Percentiles rank a stretch among this genome's conserved stretches.
Evolutionary conservation across 345 rosid genomes (phyloP).

Genomic region (Stellera chamaejasme): DNA sequence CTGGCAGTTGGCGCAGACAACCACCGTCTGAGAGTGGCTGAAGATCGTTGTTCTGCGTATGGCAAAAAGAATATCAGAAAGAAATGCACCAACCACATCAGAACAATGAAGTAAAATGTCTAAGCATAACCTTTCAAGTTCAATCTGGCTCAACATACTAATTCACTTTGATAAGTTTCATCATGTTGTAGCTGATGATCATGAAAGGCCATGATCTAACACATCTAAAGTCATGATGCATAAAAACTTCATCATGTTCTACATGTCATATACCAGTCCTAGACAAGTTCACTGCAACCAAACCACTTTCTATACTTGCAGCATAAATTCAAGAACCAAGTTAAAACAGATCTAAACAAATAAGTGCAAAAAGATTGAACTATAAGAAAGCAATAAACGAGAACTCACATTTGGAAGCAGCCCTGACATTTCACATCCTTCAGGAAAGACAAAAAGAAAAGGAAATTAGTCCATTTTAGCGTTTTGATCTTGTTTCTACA

Average conservation of each 20-base stretch:
- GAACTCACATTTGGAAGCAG: conserved; percentile 13
- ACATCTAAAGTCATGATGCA: too few species aligned
- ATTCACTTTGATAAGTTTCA: too few species aligned
- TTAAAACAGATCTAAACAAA: neutral
- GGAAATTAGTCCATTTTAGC: neutral
- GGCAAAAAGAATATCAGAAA: neutral
- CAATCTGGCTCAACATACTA: too few species aligned
- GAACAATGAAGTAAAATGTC: too few species aligned
- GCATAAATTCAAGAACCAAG: neutral
- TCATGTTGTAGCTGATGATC: too few species aligned
- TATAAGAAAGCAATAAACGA: neutral
- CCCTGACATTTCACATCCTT: conserved; percentile 14
- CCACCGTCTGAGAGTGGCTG: conserved; percentile 13
- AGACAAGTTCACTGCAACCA: too few species aligned
- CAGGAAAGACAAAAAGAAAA: neutral
- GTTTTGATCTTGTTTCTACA: too few species aligned
- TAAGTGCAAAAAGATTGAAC: neutral
- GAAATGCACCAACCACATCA: neutral
- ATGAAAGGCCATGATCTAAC: too few species aligned
- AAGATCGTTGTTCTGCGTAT: conserved; percentile 6
- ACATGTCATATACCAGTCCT: too few species aligned
- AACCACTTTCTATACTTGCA: too few species aligned
- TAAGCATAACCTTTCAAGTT: too few species aligned
- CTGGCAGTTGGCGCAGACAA: conserved; percentile 10
- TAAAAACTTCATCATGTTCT: too few species aligned